phyloP scores from a whole-genome alignment of 1,284 basidiomycete genomes.

The Chondrostereum purpureum region DNA sequence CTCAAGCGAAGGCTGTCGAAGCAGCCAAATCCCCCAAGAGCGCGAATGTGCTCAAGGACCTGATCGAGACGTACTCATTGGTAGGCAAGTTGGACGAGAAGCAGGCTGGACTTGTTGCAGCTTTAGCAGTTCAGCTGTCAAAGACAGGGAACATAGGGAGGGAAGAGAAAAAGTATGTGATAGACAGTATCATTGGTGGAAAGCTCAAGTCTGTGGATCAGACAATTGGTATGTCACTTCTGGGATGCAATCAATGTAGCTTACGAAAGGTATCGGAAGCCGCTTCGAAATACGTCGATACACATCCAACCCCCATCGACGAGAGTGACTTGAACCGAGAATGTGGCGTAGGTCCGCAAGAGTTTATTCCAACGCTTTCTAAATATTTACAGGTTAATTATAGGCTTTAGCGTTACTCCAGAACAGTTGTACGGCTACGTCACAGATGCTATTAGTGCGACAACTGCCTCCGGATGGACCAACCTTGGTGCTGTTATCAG shows the following conservation, averaged over 20 bases:
- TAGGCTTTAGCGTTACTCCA: conserved; percentile 77
- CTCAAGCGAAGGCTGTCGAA: conserved; percentile 76
- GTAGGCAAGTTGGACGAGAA: conserved; percentile 67
- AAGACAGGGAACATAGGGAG: conserved; percentile 44
- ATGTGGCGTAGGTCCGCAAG: conserved; percentile 81
- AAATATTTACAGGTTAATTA: conserved; percentile 3
- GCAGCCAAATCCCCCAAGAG: conserved; percentile 77
- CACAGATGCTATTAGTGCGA: conserved; percentile 52
- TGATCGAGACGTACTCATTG: conserved; percentile 61
- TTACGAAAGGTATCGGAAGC: conserved; percentile 36
- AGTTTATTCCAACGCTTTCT: conserved; percentile 5
- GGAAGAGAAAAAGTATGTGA: conserved; percentile 60
- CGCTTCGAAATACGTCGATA: conserved; percentile 73
- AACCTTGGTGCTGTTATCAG: conserved; percentile 67
- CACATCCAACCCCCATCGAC: conserved; percentile 56
- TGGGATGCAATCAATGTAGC: neutral
- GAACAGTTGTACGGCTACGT: conserved; percentile 64
- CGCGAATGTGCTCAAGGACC: conserved; percentile 62
- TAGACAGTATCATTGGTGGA: conserved; percentile 64
- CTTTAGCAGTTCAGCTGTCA: conserved; percentile 58
- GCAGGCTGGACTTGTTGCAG: conserved; percentile 68
- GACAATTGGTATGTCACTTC: conserved; percentile 56
- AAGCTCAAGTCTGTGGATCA: conserved; percentile 83
- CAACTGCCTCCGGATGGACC: conserved; percentile 64
- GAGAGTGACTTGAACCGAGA: conserved; percentile 71